These are phyloP conservation scores for Peronospora belbahrii DNA, from an alignment of 352 stramenopile genomes.

Conservation along the genomic window DNA sequence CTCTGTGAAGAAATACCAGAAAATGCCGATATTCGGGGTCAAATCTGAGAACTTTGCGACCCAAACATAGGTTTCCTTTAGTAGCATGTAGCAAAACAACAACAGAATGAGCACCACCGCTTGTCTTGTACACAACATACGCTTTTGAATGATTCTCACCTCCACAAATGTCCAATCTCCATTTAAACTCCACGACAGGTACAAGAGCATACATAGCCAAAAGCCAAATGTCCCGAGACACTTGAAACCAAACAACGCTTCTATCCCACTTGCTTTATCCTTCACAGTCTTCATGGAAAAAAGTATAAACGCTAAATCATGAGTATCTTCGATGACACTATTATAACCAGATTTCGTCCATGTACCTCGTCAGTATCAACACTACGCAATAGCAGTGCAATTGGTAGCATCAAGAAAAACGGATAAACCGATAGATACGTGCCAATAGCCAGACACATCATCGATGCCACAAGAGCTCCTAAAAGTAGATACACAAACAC, in stretches of 20 bases:
- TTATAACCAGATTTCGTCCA: background rate
- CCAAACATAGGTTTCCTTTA: constrained; percentile 76
- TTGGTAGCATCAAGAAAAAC: constrained; percentile 46
- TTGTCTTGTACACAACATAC: no score
- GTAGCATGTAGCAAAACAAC: background rate
- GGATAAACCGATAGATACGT: constrained; percentile 77
- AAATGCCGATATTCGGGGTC: constrained; percentile 79
- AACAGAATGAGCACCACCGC: background rate
- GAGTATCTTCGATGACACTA: no score
- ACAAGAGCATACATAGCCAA: constrained; percentile 36
- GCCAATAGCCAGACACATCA: constrained; percentile 48
- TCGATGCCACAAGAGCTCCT: constrained; percentile 36
- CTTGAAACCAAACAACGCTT: constrained; percentile 9
- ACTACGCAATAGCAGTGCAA: constrained; percentile 37
- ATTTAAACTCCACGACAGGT: constrained; percentile 46
- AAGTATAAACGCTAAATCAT: background rate
- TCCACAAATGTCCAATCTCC: constrained; percentile 55
- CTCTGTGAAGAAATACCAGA: constrained; percentile 88
- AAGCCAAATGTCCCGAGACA: constrained; percentile 13
- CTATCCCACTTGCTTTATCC: background rate
- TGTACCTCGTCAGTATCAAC: constrained; percentile 6
- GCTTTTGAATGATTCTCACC: constrained; percentile 27
- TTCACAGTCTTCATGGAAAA: background rate
- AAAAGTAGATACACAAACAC: constrained; percentile 2
- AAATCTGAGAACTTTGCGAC: constrained; percentile 71